Percentiles rank a stretch among this genome's conserved stretches.
Conservation (phyloP, 805 yeast species). For the Teunomyces pallodes region DNA sequence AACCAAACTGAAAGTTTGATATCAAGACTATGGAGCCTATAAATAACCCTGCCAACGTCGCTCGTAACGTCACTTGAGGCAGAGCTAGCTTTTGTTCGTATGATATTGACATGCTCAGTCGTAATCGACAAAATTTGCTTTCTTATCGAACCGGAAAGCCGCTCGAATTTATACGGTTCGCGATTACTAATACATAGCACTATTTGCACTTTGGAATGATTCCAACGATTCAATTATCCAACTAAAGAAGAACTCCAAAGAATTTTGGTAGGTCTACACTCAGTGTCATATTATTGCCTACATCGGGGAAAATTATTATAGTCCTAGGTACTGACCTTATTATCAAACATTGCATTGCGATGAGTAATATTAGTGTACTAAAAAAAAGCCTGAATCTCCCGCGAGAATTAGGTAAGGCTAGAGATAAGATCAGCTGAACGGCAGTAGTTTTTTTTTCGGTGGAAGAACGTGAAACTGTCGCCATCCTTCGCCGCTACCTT, state of each 20-base stretch:
- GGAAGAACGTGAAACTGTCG: no score
- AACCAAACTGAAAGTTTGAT: constrained; percentile 92
- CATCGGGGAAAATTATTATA: no score
- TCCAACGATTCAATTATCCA: background rate
- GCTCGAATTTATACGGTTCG: background rate
- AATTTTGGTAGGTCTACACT: no score
- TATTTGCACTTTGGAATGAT: background rate
- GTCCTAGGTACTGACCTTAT: background rate
- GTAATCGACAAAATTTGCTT: background rate
- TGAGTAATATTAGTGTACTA: background rate
- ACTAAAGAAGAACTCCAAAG: background rate
- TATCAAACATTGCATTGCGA: background rate
- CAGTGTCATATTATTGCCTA: no score
- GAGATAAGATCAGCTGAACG: no score
- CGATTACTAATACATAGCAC: background rate
- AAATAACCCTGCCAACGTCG: constrained; percentile 69
- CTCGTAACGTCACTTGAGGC: constrained; percentile 70
- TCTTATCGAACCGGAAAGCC: background rate
- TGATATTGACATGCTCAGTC: constrained; percentile 1
- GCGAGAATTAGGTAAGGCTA: no score
- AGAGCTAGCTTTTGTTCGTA: constrained; percentile 45
- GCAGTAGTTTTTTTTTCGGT: no score
- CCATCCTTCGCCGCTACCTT: no score
- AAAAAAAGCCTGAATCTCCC: background rate
- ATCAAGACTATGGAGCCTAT: constrained; percentile 87